Evolutionary conservation across 176 grass and related monocot genomes (phyloP).

Genomic region (Panicum miliaceum): DNA sequence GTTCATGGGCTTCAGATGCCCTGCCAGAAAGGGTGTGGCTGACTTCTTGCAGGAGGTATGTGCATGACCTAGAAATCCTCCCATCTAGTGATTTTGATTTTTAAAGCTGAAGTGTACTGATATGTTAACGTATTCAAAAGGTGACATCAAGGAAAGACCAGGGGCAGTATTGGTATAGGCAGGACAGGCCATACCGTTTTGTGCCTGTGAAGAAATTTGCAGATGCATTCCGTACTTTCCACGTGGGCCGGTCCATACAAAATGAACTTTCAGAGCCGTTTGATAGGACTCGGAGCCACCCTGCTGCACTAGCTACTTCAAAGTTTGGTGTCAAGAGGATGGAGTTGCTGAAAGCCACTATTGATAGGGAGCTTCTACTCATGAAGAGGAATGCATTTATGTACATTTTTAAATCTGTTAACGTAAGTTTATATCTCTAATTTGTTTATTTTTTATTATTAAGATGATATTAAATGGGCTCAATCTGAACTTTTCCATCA

Average conservation of each 20-base stretch:
- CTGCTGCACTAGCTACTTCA: constrained; percentile 78
- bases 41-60: constrained; percentile 96
- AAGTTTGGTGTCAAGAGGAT: constrained; percentile 69
- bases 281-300: constrained; percentile 77
- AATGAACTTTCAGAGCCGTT: constrained; percentile 70
- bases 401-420: constrained; percentile 83
- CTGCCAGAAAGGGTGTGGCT: constrained; percentile 81
- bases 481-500: constrained; percentile 33
- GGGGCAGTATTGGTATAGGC: constrained; percentile 75
- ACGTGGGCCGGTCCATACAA: constrained; percentile 61
- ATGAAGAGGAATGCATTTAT: constrained; percentile 98
- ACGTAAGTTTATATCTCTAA: constrained; percentile 53
- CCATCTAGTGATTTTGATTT: constrained; percentile 14
- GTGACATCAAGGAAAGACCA: constrained; percentile 97
- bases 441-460: constrained; percentile 17
- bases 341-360: constrained; percentile 77
- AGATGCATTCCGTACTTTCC: constrained; percentile 74
- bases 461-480: constrained; percentile 19
- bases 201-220: constrained; percentile 84
- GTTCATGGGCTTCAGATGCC: constrained; percentile 86
- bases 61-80: constrained; percentile 26
- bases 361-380: constrained; percentile 83
- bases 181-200: constrained; percentile 63
- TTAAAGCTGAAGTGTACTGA: constrained; percentile 36
- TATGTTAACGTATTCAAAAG: constrained; percentile 51